Base-by-base conservation (phyloP, 2,329 filamentous ascomycete genomes). In the Diaporthe eres region DNA sequence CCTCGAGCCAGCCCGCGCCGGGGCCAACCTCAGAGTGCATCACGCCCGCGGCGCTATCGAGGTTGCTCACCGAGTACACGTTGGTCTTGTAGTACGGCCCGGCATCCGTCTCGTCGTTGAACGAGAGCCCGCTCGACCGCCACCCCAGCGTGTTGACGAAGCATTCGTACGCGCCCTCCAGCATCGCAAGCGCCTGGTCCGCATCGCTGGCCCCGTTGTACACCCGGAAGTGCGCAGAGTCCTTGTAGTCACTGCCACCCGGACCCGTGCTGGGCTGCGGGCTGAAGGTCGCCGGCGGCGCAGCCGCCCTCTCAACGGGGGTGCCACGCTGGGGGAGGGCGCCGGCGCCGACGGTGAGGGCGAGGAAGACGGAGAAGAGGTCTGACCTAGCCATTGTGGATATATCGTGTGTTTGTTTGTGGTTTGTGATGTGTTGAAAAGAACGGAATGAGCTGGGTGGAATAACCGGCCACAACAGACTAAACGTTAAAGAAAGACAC, bases 121-220 rank as follows among this genome's bases (percentile, higher is more conserved):
- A 83, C 25, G 79, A 81, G 4, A 84, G 77, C 4, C 83, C 83
- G 3, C 83, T 80, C 15, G 82, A 83, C 19, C 83, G 80, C 83
- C 83, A 85, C 19, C 81, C 81, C 4, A 84, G 80, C 7, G 79
- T 78, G 25, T 77, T 80, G 28, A 83, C 79, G 76, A 83, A 84
- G 76, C 83, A 85, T 53, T 80, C 77, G 63, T 86, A 85, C 2
- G 86, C 86, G 3, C 84, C 86, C 80, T 89, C 88, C 10, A 89
- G 83, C 79, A 85, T 85, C 34, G 82, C 78, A 4, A 88, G 80
- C 2, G 84, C 78, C 1, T 77, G 61, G 47, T 80, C 80, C 39
- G 83, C 81, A n/a, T 81, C 78, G 25, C 79, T 80, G 9, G 78
- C 79, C 2, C 81, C 80, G 47, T 81, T 81, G 74, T 85, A 86